Conservation (phyloP, 1,284 basidiomycete species). For the Dichomitus squalens region DNA sequence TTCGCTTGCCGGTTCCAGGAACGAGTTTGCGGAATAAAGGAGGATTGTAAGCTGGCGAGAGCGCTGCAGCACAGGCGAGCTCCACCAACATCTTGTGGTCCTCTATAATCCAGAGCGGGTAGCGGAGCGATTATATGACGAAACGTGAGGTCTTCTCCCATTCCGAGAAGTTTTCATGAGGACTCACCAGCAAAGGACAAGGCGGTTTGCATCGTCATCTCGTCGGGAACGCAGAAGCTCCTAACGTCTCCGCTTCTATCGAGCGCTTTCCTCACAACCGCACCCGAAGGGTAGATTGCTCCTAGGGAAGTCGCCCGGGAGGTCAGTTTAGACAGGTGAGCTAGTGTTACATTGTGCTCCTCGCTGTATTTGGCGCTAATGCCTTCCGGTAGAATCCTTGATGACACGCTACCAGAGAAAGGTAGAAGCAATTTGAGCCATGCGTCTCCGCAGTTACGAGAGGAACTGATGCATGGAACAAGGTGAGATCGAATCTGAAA, state of each 20-base stretch:
- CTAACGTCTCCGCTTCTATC: conserved; percentile 54
- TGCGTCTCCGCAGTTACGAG: conserved; percentile 67
- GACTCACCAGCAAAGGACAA: conserved; percentile 56
- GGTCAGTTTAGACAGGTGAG: conserved; percentile 55
- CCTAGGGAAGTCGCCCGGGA: conserved; percentile 73
- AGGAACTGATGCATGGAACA: conserved; percentile 47
- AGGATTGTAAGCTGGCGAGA: conserved; percentile 64
- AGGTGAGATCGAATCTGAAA: neutral
- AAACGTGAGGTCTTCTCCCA: neutral
- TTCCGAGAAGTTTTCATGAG: neutral
- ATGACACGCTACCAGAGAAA: conserved; percentile 26
- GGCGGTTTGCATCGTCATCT: conserved; percentile 63
- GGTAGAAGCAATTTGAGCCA: conserved; percentile 74
- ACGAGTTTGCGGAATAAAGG: conserved; percentile 56
- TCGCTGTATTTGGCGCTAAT: conserved; percentile 42
- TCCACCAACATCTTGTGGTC: conserved; percentile 76
- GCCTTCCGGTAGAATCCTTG: conserved; percentile 16
- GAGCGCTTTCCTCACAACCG: conserved; percentile 63
- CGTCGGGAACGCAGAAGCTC: conserved; percentile 65
- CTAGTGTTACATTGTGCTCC: conserved; percentile 49
- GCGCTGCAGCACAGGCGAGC: conserved; percentile 68
- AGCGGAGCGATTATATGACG: neutral
- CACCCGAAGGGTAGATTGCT: conserved; percentile 62
- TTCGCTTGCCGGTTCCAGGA: conserved; percentile 32
- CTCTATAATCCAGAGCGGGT: conserved; percentile 42